phyloP scores from a whole-genome alignment of 768 basidiomycete species.

The Auriscalpium microsporum region DNA sequence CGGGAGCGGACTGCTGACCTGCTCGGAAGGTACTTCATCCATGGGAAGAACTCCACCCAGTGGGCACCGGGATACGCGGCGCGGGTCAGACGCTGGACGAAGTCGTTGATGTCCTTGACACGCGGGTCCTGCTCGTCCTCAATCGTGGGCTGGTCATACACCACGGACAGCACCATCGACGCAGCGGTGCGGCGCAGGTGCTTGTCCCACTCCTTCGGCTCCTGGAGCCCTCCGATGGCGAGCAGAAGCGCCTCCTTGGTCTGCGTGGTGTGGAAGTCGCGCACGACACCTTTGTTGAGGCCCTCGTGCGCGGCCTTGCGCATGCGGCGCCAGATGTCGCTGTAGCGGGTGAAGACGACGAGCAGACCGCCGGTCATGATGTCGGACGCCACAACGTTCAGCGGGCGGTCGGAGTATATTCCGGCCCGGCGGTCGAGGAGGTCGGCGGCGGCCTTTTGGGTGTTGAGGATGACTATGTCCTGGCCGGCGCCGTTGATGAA shows the following conservation, averaged over 20 bases:
- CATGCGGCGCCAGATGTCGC: not conserved
- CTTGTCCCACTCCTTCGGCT: not conserved
- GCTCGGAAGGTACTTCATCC: constrained; percentile 10
- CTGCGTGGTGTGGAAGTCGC: not conserved
- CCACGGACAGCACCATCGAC: constrained; percentile 1
- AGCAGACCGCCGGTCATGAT: not conserved
- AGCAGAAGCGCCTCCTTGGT: not conserved
- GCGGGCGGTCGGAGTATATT: not conserved
- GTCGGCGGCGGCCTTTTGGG: not conserved
- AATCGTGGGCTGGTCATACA: constrained; percentile 5
- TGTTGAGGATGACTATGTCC: not conserved
- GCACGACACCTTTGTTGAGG: not conserved
- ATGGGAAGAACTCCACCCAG: constrained; percentile 18
- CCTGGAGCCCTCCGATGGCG: not conserved
- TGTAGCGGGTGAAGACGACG: not conserved
- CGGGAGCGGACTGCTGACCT: not conserved
- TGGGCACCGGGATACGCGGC: constrained; percentile 13
- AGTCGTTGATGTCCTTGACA: not conserved
- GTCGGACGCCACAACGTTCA: not conserved
- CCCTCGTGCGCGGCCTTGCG: not conserved
- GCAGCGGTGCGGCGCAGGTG: constrained; percentile 4
- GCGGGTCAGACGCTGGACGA: not conserved
- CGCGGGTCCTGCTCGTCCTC: constrained; percentile 2
- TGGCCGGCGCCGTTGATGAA: not conserved
- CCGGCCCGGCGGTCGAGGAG: not conserved